Conservation (phyloP, 768 basidiomycete species). For the Leccinum rimulosum region DNA sequence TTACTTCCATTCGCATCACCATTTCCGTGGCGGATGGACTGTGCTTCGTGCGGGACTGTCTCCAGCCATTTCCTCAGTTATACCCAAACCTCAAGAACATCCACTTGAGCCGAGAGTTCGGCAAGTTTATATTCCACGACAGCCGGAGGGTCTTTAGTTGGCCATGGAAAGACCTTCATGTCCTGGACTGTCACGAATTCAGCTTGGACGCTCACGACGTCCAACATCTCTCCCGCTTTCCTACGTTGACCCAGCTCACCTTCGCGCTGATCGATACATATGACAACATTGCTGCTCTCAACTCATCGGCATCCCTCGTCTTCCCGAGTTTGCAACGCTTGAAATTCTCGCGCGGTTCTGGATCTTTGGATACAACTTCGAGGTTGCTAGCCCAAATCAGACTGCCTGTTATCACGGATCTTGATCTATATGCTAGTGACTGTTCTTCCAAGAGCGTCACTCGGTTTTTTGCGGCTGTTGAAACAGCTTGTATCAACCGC, state of each 20-base stretch:
- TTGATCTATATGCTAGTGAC: not conserved
- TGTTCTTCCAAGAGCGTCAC: not conserved
- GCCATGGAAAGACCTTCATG: not conserved
- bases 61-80: not conserved
- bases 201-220: not conserved
- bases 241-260: not conserved
- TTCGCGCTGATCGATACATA: not conserved
- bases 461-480: not conserved
- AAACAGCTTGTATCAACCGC: not conserved
- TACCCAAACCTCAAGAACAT: not conserved
- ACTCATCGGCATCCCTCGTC: not conserved
- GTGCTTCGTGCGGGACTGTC: not conserved
- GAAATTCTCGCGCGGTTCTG: not conserved
- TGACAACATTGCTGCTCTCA: not conserved
- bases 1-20: not conserved
- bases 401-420: not conserved
- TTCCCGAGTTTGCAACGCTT: not conserved
- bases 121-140: not conserved
- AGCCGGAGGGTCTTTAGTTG: not conserved
- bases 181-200: not conserved
- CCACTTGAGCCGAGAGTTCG: not conserved
- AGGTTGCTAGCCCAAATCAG: not conserved
- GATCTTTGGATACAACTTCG: not conserved
- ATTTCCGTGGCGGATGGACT: not conserved
- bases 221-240: not conserved